Conservation (phyloP, 225 moss, liverwort and hornwort genomes). For the Lunularia cruciata region DNA sequence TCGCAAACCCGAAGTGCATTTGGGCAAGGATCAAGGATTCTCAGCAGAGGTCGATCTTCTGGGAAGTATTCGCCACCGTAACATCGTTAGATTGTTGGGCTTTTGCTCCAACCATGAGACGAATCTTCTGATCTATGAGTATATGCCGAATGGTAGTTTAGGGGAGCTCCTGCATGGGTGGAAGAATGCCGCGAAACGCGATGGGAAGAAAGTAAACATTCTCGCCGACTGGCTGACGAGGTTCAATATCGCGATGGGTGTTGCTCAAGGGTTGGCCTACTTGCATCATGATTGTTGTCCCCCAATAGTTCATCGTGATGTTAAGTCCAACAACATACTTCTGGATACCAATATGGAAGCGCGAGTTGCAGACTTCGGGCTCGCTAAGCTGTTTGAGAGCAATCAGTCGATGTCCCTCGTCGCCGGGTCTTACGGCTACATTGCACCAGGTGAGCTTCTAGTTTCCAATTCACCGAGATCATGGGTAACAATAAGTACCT, state of each 20-base stretch:
- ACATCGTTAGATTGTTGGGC: constrained; percentile 53
- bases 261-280: constrained; percentile 50
- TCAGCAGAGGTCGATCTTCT: constrained; percentile 53
- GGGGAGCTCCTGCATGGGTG: constrained; percentile 54
- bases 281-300: constrained; percentile 54
- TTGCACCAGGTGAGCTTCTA: constrained; percentile 45
- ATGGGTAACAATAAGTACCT: too few relatives aligned
- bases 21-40: constrained; percentile 45
- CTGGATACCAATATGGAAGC: constrained; percentile 50
- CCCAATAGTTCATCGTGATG: constrained; percentile 45
- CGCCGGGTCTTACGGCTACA: constrained; percentile 53
- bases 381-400: constrained; percentile 49
- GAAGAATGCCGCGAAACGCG: constrained; percentile 33
- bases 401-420: constrained; percentile 55
- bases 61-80: constrained; percentile 53
- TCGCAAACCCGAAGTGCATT: constrained; percentile 37
- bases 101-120: constrained; percentile 53
- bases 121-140: constrained; percentile 53
- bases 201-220: constrained; percentile 30
- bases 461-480: too few relatives aligned
- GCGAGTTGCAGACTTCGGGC: constrained; percentile 51
- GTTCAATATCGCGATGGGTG: constrained; percentile 47
- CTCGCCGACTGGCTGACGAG: constrained; percentile 49
- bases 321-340: constrained; percentile 53
- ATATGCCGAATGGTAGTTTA: constrained; percentile 62